A percentile compares a stretch with the other conserved stretches of the same genome.
These are phyloP conservation scores for Aspergillus bridgeri DNA, from an alignment of 495 filamentous ascomycete species.

Conservation along the genomic window DNA sequence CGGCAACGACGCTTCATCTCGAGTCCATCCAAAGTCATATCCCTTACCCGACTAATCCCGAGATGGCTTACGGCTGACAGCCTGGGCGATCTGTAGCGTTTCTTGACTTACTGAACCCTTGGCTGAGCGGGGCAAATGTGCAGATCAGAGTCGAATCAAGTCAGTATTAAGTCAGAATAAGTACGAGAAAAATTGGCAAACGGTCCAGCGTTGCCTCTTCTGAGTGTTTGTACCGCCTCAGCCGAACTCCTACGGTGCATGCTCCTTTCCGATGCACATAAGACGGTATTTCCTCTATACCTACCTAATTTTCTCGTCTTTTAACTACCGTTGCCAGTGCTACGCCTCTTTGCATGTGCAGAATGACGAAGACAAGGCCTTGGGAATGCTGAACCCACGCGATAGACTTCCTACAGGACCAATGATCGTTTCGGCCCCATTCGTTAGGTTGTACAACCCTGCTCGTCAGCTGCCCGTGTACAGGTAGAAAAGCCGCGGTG, in stretches of 20 bases:
- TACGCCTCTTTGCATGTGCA: neutral
- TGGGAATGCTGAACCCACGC: neutral
- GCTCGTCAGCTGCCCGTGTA: neutral
- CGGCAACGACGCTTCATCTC: neutral
- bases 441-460: neutral
- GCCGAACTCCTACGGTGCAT: neutral
- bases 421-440: neutral
- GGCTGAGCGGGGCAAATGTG: neutral
- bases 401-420: neutral
- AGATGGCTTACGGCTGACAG: neutral
- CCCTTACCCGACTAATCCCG: neutral
- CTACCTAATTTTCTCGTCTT: neutral
- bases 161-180: too few relatives aligned
- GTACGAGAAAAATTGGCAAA: neutral
- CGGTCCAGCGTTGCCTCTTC: neutral
- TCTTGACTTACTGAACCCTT: neutral
- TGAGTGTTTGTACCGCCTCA: neutral
- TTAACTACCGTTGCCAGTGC: neutral
- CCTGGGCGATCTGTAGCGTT: neutral
- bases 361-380: neutral
- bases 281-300: neutral
- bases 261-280: too few relatives aligned
- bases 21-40: neutral
- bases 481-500: neutral
- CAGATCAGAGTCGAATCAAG: neutral